Conservation (phyloP, 1,139 yeast genomes). For the Meyerozyma elateridarum region DNA sequence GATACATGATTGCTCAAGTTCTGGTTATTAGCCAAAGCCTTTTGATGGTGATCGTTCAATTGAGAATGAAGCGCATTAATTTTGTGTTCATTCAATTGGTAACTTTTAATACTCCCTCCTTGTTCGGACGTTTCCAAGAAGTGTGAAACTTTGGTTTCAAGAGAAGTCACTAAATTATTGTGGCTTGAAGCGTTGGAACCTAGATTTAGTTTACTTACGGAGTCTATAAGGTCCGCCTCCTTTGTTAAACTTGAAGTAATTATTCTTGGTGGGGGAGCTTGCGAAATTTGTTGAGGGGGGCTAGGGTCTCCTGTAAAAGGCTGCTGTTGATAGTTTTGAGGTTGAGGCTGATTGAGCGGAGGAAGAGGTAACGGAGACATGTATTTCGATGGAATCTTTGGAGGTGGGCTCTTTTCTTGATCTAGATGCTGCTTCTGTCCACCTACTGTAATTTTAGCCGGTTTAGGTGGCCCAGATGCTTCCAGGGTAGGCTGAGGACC, state of each 20-base stretch:
- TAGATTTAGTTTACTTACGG: no score
- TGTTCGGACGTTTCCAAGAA: no score
- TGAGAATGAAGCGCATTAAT: constrained; percentile 30
- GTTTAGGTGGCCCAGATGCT: constrained; percentile 15
- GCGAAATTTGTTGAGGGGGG: no score
- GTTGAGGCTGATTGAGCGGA: no score
- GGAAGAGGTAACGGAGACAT: no score
- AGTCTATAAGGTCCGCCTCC: no score
- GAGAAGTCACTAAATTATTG: no score
- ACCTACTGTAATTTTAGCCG: constrained; percentile 16
- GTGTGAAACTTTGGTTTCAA: no score
- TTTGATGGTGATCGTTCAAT: constrained; percentile 32
- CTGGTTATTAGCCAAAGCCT: constrained; percentile 34
- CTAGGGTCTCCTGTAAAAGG: constrained; percentile 2
- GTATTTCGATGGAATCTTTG: constrained; percentile 5
- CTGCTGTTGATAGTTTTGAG: constrained; percentile 1
- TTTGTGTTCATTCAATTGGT: no score
- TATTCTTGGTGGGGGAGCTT: no score
- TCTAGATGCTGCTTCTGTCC: constrained; percentile 12
- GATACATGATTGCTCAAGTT: constrained; percentile 28
- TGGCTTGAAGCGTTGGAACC: no score
- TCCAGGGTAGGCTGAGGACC: constrained; percentile 4
- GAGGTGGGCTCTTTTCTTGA: constrained; percentile 17
- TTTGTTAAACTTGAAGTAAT: constrained; percentile 11
- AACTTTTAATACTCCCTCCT: no score